Evolutionary conservation across 495 filamentous ascomycete species (phyloP), one percentile per base, ranked within the genome.

Genomic region (Oidiodendron maius): DNA sequence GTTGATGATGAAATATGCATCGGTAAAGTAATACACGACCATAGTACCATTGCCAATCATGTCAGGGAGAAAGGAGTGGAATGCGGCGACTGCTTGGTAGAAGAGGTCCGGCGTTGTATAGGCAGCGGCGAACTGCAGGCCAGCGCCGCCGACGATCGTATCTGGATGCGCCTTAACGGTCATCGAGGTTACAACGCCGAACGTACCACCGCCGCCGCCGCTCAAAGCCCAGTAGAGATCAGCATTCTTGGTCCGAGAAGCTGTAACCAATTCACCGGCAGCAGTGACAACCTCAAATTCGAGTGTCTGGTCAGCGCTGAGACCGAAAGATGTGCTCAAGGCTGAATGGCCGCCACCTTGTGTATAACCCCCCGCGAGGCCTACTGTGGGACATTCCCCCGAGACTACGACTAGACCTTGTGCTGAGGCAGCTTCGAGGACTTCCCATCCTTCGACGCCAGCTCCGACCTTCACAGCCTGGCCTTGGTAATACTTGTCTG

Each of bases 301-400:
- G 0, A 86, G 70, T 0, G 69, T 61, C 23, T 83, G 64, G 55
- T 85, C 82, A 0, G 81, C 80, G 1, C 55, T 77, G 0, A 86
- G 60, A 0, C 83, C 84, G 44, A 75, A 77, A 3, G 55, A 55
- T 4, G 68, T 69, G 18, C 55, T 55, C 8, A 87, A 68, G 0
- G 76, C 63, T 5, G 69, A 70, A 53, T 84, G 80, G 3, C 84
- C 84, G 15, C 78, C 82, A 1, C 80, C 81, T 50, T 78, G 75
- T 13, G 58, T 70, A 48, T 74, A 76, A 2, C 73, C 73, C 8
- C 73, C 74, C 0, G 65, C 66, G 12, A 68, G 49, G 3, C 74
- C 74, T 11, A 81, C 74, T 0, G 71, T 75, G 3, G 67, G 63
- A 50, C 74, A 77, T 26, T 67, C 63, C 4, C 71, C 73, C 4